Base-by-base conservation (phyloP, 2,329 filamentous ascomycete species). In the Trichoderma breve region DNA sequence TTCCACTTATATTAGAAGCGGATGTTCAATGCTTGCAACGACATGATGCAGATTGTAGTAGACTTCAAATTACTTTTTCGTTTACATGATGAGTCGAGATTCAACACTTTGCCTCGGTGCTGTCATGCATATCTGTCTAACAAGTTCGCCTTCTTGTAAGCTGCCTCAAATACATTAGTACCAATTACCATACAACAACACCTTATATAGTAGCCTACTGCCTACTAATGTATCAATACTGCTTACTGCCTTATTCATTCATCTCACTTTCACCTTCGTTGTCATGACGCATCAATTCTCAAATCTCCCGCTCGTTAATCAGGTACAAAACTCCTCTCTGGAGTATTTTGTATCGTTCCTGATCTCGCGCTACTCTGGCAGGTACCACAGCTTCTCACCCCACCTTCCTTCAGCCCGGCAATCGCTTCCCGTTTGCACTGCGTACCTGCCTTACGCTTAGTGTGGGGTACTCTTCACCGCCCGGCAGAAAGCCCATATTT, bases 351-450 rank as follows among this genome's bases (percentile, higher is more conserved):
- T 21, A 15, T 58, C 24, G 53, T 24, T n/a, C 5, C 30, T 47
- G 9, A 36, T 34, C 28, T 55, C n/a, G 21, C 53, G 55, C 53
- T 51, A 69, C 47, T 26, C 28, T 53, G 67, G 57, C 57, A 70
- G 57, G 67, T 70, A 30, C 67, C 67, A 62, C 67, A n/a, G 57
- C 57, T 51, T 18, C 21, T 62, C 57, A 34, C 36, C 67, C 67
- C 67, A 53, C 57, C 57, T 61, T 47, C 67, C 36, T 47, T 60
- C 57, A 34, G 61, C 34, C 60, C 67, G 67, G 67, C 67, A 62
- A 36, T 53, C 57, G 34, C 61, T 34, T 8, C 12, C 67, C 67
- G 67, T 24, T 15, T 36, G 63, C 63, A 12, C 43, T 30, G 7
- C n/a, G 39, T 51, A 61, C 67, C 63, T 55, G 63, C 43, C 55